Evolutionary conservation across 2,329 filamentous ascomycete species (phyloP), one percentile per base, ranked within the genome.

Genomic region (Blastomyces gilchristii): DNA sequence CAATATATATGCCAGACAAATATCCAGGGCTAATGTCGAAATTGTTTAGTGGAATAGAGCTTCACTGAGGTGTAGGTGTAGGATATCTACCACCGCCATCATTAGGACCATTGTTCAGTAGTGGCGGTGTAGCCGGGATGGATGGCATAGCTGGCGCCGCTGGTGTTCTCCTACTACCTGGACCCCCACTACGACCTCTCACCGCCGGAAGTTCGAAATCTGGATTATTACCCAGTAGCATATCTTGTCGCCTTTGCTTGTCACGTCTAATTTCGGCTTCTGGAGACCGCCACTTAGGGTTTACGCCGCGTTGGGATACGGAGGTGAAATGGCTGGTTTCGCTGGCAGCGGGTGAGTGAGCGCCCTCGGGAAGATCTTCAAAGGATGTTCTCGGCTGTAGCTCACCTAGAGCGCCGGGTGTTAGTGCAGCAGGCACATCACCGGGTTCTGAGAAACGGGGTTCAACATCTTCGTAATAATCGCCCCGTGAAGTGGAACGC

Each of bases 401-500:
- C 71, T 73, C 70, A 75, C 73, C 74, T 70, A 68, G 67, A 68
- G 67, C 64, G 34, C 76, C 77, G 52, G 77, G 75, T 9, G 73
- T 74, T 60, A 79, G 67, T 58, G 72, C 70, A 49, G 75, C 66
- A n/a, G 73, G 76, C 61, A 74, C 69, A 50, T 73, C 71, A 62
- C 71, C 69, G 53, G 69, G 66, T 63, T 85, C 82, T 43, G 86
- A 88, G 71, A 97, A 97, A 63, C 87, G 89, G 54, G 93, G 91
- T 68, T 96, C 91, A 14, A 96, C 85, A 73, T 97, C 93, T 80
- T 97, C 94, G 72, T 95, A 96, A 76, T 97, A 97, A 66, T 83
- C 77, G 53, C 79, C 74, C 22, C 66, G 66, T 12, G 81, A 80
- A 59, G 72, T 69, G 71, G 77, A 58, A 68, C 65, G 25, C 68